These are phyloP conservation scores for Lathyrus sativus DNA, from an alignment of 306 rosid genomes.

Conservation along the genomic window DNA sequence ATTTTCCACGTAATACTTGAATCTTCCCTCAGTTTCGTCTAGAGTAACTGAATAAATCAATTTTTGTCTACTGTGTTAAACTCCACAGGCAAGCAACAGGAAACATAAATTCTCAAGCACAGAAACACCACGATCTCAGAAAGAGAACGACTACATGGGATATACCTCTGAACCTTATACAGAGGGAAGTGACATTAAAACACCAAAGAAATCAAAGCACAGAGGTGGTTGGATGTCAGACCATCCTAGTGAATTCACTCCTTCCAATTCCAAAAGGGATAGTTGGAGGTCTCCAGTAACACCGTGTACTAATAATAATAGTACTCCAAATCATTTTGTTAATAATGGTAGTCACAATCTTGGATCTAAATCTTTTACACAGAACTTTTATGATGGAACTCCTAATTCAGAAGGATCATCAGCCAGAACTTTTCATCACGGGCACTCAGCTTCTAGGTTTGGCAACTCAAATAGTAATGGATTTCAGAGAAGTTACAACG, in stretches of 20 bases:
- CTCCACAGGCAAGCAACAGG: constrained; percentile 58
- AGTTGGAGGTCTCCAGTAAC: constrained; percentile 49
- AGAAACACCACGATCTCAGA: constrained; percentile 43
- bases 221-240: constrained; percentile 50
- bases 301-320: constrained; percentile 41
- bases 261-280: constrained; percentile 37
- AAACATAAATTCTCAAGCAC: constrained; percentile 47
- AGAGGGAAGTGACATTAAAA: constrained; percentile 35
- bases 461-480: constrained; percentile 45
- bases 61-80: constrained; percentile 4
- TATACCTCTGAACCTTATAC: constrained; percentile 52
- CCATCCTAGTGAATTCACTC: constrained; percentile 53
- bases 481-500: constrained; percentile 44
- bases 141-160: constrained; percentile 48
- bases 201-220: constrained; percentile 41
- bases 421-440: constrained; percentile 36
- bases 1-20: not conserved
- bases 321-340: constrained; percentile 24
- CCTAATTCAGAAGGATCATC: constrained; percentile 47
- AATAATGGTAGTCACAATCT: constrained; percentile 43
- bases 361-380: constrained; percentile 36
- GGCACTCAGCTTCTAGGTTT: constrained; percentile 62
- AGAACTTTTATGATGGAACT: constrained; percentile 36
- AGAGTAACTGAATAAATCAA: not conserved
- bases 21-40: constrained; percentile 1